Percentiles rank a stretch among this genome's conserved stretches.
These are phyloP conservation scores for Acephala macrosclerotiorum DNA, from an alignment of 2,329 filamentous ascomycete genomes.

Conservation along the genomic window DNA sequence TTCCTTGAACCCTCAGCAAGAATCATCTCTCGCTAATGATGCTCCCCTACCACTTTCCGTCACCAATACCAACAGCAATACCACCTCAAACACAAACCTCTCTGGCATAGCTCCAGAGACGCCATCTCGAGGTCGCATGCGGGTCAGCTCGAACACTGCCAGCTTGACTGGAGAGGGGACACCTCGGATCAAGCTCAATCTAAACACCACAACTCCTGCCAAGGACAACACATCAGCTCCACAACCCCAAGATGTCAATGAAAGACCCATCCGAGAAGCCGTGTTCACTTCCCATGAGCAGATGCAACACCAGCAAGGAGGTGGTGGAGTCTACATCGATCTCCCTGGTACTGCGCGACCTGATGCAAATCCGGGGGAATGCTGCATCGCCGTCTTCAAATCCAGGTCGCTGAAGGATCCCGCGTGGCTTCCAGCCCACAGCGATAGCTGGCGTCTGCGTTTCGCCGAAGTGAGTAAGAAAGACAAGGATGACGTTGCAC, in stretches of 20 bases:
- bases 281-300: constrained; percentile 24
- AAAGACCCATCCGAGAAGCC: background rate
- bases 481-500: background rate
- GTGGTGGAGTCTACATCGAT: constrained; percentile 32
- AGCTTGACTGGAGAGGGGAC: no score
- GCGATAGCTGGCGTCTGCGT: constrained; percentile 25
- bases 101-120: no score
- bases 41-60: no score
- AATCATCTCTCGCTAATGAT: no score
- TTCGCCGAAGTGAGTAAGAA: constrained; percentile 16
- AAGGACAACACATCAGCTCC: background rate
- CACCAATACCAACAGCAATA: no score
- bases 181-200: no score
- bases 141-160: no score
- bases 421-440: constrained; percentile 17
- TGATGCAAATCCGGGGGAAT: constrained; percentile 6
- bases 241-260: background rate
- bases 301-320: constrained; percentile 30
- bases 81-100: no score
- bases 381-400: constrained; percentile 31
- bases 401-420: constrained; percentile 26
- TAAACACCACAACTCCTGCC: no score
- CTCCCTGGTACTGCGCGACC: constrained; percentile 19
- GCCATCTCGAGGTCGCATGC: no score
- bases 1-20: no score